Percentiles rank a stretch among this genome's conserved stretches.
Evolutionary conservation across 129 eudicot species (phyloP).

Genomic region (Pittosporum tobira): DNA sequence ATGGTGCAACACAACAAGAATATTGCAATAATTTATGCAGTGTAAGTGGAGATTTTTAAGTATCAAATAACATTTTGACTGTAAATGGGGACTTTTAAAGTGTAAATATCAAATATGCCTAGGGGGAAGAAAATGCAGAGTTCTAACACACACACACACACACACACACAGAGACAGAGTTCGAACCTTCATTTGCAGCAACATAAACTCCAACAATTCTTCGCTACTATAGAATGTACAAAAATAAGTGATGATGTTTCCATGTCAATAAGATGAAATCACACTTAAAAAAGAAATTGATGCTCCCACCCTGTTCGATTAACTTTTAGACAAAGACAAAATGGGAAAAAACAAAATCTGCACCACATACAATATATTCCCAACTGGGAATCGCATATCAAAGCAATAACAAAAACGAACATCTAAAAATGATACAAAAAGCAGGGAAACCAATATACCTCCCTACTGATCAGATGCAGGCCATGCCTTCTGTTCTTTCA

Average conservation of each 20-base stretch:
- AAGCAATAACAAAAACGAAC: slow-evolving; percentile 18
- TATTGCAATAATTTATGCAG: too few relatives aligned
- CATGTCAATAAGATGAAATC: slow-evolving; percentile 7
- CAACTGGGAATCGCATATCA: slow-evolving; percentile 5
- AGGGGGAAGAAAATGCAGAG: too few relatives aligned
- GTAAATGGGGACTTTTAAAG: too few relatives aligned
- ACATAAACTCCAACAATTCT: background rate
- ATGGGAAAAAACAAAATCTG: slow-evolving; percentile 6
- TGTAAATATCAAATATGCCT: too few relatives aligned
- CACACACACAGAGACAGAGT: too few relatives aligned
- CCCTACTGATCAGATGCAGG: slow-evolving; percentile 18
- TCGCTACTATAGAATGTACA: background rate
- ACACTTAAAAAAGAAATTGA: background rate
- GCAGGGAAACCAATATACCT: slow-evolving; percentile 24
- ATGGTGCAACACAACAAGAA: too few relatives aligned
- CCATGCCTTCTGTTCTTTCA: slow-evolving; percentile 10
- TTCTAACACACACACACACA: too few relatives aligned
- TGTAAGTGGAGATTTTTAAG: too few relatives aligned
- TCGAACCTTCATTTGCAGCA: background rate
- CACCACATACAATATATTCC: slow-evolving; percentile 21
- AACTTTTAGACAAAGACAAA: slow-evolving; percentile 1
- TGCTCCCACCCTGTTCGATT: too few relatives aligned
- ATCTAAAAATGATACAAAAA: slow-evolving; percentile 37
- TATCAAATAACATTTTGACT: too few relatives aligned
- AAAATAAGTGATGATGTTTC: background rate